Evolutionary conservation across 192 early-diverging fungal genomes (phyloP).

Genomic region (Backusella macrospora): DNA sequence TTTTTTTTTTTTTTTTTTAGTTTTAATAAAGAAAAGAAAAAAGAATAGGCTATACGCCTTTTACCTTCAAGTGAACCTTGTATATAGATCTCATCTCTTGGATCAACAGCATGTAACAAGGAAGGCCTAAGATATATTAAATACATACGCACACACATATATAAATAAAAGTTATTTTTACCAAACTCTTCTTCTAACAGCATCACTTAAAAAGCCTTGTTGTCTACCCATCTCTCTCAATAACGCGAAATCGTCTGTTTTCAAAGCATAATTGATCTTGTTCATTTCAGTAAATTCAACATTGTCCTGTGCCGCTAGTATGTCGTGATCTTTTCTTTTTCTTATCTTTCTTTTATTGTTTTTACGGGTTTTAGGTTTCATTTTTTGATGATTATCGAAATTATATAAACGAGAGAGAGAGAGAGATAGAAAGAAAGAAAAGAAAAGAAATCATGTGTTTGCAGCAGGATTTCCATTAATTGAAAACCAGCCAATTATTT

Average conservation of each 20-base stretch:
- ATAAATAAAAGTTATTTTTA: conserved; percentile 5
- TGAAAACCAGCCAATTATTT: no score
- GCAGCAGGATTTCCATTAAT: no score
- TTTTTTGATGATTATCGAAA: no score
- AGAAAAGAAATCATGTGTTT: no score
- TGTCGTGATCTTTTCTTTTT: background rate
- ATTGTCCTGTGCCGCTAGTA: conserved; percentile 27
- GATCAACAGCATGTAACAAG: conserved; percentile 40
- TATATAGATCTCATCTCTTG: conserved; percentile 22
- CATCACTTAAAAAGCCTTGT: conserved; percentile 48
- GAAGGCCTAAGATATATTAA: conserved; percentile 41
- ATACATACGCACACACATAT: background rate
- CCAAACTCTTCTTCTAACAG: conserved; percentile 52
- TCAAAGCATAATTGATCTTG: conserved; percentile 48
- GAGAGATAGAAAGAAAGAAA: no score
- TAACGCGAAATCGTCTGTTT: conserved; percentile 19
- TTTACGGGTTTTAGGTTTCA: conserved; percentile 20
- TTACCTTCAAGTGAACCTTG: background rate
- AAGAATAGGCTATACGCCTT: background rate
- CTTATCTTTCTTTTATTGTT: background rate
- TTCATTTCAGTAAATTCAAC: conserved; percentile 41
- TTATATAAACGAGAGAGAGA: no score
- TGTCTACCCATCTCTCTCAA: conserved; percentile 33
- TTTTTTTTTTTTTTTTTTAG: background rate
- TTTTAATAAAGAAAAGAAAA: background rate